These are phyloP conservation scores for Capsicum chinense DNA, from an alignment of 257 asterid species.

Conservation along the genomic window DNA sequence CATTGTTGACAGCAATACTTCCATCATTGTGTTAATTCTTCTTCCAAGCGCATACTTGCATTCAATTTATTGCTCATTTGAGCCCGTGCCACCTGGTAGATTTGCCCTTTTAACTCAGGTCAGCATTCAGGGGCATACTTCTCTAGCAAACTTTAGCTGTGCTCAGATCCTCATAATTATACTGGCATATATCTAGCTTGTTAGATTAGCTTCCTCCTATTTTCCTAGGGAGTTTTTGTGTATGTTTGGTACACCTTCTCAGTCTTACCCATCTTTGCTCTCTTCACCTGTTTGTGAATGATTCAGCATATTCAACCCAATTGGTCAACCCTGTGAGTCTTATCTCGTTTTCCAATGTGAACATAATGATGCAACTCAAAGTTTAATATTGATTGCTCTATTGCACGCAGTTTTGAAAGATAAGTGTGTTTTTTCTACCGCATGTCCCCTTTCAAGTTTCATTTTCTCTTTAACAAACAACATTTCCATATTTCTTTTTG, in stretches of 20 bases:
- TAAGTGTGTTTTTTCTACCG: background rate
- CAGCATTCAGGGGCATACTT: conserved; percentile 15
- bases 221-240: background rate
- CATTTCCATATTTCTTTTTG: conserved; percentile 13
- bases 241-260: background rate
- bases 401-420: conserved; percentile 4
- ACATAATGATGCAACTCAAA: background rate
- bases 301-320: background rate
- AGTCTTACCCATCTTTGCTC: conserved; percentile 11
- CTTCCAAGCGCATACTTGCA: background rate
- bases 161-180: background rate
- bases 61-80: background rate
- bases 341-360: conserved; percentile 24
- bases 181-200: conserved; percentile 8
- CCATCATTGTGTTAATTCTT: background rate
- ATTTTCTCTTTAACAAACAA: conserved; percentile 12
- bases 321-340: background rate
- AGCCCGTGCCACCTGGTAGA: background rate
- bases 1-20: background rate
- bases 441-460: conserved; percentile 22
- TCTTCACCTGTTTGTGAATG: background rate
- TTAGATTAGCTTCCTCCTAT: conserved; percentile 21
- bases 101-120: background rate
- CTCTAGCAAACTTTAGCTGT: conserved; percentile 6
- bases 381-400: background rate